Conservation (phyloP, 2,329 filamentous ascomycete genomes). For the Verticillium longisporum region DNA sequence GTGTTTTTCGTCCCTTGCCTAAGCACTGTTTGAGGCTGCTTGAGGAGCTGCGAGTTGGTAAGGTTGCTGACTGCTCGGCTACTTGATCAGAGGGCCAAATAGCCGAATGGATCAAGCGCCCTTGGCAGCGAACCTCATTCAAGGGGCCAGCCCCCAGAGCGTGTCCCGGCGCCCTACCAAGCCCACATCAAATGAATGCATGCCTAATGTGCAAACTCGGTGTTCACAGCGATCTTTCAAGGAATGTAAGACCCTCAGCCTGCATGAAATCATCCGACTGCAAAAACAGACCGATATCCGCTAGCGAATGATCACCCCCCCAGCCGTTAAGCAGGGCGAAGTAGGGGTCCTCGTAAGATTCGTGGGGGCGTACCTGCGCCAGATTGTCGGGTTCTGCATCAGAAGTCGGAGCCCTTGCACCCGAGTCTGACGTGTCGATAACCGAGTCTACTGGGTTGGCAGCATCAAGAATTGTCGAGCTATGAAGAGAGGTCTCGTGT, state of each 20-base stretch:
- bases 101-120: not conserved
- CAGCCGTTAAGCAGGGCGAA: slow-evolving; percentile 26
- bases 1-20: too few species aligned
- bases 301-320: slow-evolving; percentile 26
- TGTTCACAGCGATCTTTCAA: slow-evolving; percentile 18
- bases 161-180: too few species aligned
- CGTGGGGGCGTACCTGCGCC: slow-evolving; percentile 11
- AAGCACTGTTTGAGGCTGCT: too few species aligned
- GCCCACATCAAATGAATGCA: too few species aligned
- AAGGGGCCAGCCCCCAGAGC: too few species aligned
- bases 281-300: slow-evolving; percentile 24
- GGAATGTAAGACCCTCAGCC: slow-evolving; percentile 19
- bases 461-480: not conserved
- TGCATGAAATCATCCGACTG: slow-evolving; percentile 22
- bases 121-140: not conserved
- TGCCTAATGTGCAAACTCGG: too few species aligned
- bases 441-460: not conserved
- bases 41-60: not conserved
- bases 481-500: slow-evolving; percentile 7
- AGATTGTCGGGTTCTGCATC: not conserved
- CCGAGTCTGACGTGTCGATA: not conserved
- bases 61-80: not conserved
- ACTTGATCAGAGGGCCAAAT: not conserved
- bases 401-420: not conserved
- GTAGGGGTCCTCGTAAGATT: slow-evolving; percentile 25